Base-by-base conservation (phyloP, 176 grass and related monocot species). In the Musa itinerans region DNA sequence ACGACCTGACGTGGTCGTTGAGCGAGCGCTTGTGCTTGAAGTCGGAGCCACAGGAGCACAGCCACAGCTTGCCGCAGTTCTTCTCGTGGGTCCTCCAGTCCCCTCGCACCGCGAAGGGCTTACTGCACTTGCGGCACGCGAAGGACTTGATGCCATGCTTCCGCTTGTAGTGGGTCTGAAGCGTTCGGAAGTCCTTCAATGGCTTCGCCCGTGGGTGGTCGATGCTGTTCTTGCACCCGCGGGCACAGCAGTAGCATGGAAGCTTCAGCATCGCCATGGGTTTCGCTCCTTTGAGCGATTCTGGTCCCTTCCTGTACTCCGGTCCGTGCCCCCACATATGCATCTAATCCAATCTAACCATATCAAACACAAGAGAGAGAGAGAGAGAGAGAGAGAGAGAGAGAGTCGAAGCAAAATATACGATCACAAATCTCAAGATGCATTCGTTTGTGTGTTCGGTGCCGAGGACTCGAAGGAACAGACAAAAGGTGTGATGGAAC, bases 41-140 rank as follows among this genome's bases (percentile, higher is more conserved):
- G 81, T 94, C 86, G 22, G 95, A 99, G 26, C 95, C 95, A 67
- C 95, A 99, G 20, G 83, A 85, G 84, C 95, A 99, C 78, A 87
- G 84, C 95, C 95, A 99, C 22, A 86, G 85, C 82, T 86, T 91
- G 76, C 95, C 95, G 73, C 95, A 99, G 81, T 99, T 99, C 86
- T 99, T 99, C 86, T 99, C 90, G 69, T 99, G 95, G 50, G 95
- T 99, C 80, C 95, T 81, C 95, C 95, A 99, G 86, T 99, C 95
- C 54, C 95, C 95, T 82, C 91, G 87, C 65, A 99, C 95, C 54
- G 95, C 95, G 83, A 99, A 99, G 52, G 95, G 88, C 79, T 94
- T 99, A 29, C 86, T 67, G 79, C 95, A 99, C 79, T 86, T 89
- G 83, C 95, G 85, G 82, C 95, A 99, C 64, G 72, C 80, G 88